A percentile compares a stretch with the other conserved stretches of the same genome.
Conservation (phyloP, 2,329 filamentous ascomycete species). For the Penicillium sp. region DNA sequence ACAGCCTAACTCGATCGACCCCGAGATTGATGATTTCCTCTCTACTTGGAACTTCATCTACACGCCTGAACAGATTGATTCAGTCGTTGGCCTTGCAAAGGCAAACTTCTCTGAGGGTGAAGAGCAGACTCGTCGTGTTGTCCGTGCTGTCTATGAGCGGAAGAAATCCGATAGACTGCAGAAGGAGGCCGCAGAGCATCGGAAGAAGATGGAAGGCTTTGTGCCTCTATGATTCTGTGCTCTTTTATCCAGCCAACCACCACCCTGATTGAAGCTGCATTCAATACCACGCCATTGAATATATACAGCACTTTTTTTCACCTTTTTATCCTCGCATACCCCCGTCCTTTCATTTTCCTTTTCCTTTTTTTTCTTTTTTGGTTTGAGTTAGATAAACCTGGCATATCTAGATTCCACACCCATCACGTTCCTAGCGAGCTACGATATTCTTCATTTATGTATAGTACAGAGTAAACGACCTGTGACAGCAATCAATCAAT, state of each 20-base stretch:
- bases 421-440: not conserved
- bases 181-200: slow-evolving; percentile 30
- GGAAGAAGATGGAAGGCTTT: slow-evolving; percentile 33
- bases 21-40: slow-evolving; percentile 78
- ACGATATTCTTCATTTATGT: not conserved
- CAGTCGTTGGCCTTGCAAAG: slow-evolving; percentile 74
- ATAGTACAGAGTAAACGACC: not conserved
- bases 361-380: not conserved
- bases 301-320: not conserved
- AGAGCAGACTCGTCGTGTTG: slow-evolving; percentile 72
- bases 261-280: not conserved
- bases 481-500: not conserved
- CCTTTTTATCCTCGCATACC: not conserved
- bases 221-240: slow-evolving; percentile 25
- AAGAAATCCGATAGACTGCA: slow-evolving; percentile 63
- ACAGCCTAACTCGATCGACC: slow-evolving; percentile 72
- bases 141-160: slow-evolving; percentile 87
- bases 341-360: not conserved
- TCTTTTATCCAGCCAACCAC: not conserved
- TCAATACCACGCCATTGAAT: not conserved
- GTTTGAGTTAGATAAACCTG: not conserved
- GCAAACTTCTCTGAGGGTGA: slow-evolving; percentile 85
- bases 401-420: not conserved
- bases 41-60: slow-evolving; percentile 99
- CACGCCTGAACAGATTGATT: slow-evolving; percentile 83